Base-by-base conservation (phyloP, 768 basidiomycete genomes). In the Paxillus ammoniavirescens region DNA sequence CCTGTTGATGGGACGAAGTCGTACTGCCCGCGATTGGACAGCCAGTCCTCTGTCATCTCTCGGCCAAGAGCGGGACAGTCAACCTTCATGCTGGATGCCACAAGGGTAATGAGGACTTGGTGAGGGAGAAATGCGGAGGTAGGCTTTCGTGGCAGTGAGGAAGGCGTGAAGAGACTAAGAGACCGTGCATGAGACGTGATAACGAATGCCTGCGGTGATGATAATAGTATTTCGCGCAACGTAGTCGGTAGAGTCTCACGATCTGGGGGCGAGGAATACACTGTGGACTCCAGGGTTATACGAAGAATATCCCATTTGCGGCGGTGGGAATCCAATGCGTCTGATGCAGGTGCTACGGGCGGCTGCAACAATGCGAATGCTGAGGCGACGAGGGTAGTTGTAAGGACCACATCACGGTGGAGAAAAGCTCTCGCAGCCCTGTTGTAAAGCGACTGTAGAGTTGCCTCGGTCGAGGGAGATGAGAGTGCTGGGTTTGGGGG, bases 301-400 rank as follows among this genome's bases (percentile, higher is more conserved):
- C 91, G 80, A 7, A 93, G 82, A 52, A 93, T 83, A 62, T 93
- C 91, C 91, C 91, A 93, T 73, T 91, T 92, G 52, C 84, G 77
- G 15, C 91, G 82, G 45, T 76, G 73, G 18, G 78, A 71, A 51
- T 77, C 74, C 4, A 82, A 74, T 3, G 61, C 44, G 54, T 84
- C 83, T 40, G 62, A 58, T 0, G 50, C 51, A 6, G 61, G 65
- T 6, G 54, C 49, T 12, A 66, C 61, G 5, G 73, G 82, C 3
- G 75, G 73, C 14, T 65, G 76, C 56, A 93, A 62, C 31, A 89
- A 69, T 8, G 80, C 64, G 65, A 91, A 90, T 0, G 89, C 91
- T 8, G 87, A 82, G 41, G 79, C 73, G 26, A 92, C 65, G 33
- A 92, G 75, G 3, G 83, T 78, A 52, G 85, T 71, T 0, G 90